These are phyloP conservation scores for Luvunga scandens DNA, from an alignment of 345 rosid genomes.

Conservation along the genomic window DNA sequence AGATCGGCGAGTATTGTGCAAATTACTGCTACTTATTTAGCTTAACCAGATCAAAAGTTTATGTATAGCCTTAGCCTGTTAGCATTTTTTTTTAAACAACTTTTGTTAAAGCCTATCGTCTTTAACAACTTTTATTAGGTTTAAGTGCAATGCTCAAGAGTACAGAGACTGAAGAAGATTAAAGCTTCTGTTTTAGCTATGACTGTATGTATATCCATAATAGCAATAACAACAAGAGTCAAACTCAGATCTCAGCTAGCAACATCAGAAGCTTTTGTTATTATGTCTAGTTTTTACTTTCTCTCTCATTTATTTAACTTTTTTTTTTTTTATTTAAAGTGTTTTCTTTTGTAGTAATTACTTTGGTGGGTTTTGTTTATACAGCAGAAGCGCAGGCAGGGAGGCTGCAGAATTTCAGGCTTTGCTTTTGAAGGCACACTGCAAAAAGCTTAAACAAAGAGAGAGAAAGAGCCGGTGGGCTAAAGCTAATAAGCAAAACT, in stretches of 20 bases:
- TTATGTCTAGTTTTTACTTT: slow-evolving; percentile 9
- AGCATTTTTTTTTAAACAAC: slow-evolving; percentile 11
- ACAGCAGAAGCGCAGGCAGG: slow-evolving; percentile 28
- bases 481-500: background rate
- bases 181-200: background rate
- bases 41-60: slow-evolving; percentile 28
- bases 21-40: slow-evolving; percentile 24
- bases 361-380: slow-evolving; percentile 26
- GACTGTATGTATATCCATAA: background rate
- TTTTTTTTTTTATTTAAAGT: slow-evolving; percentile 3
- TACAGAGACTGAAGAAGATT: background rate
- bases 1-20: slow-evolving; percentile 27
- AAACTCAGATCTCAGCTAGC: slow-evolving; percentile 19
- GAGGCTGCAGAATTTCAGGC: slow-evolving; percentile 54
- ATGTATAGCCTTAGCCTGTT: background rate
- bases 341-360: slow-evolving; percentile 19
- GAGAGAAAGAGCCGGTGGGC: slow-evolving; percentile 21
- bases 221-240: background rate
- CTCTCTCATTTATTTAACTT: slow-evolving; percentile 5
- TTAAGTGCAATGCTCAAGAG: background rate
- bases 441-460: slow-evolving; percentile 56
- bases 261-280: slow-evolving; percentile 25
- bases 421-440: slow-evolving; percentile 60
- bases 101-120: slow-evolving; percentile 28
- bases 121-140: slow-evolving; percentile 21